Evolutionary conservation across 495 filamentous ascomycete genomes (phyloP), one percentile per base, ranked within the genome.

Genomic region (Glarea lozoyensis): DNA sequence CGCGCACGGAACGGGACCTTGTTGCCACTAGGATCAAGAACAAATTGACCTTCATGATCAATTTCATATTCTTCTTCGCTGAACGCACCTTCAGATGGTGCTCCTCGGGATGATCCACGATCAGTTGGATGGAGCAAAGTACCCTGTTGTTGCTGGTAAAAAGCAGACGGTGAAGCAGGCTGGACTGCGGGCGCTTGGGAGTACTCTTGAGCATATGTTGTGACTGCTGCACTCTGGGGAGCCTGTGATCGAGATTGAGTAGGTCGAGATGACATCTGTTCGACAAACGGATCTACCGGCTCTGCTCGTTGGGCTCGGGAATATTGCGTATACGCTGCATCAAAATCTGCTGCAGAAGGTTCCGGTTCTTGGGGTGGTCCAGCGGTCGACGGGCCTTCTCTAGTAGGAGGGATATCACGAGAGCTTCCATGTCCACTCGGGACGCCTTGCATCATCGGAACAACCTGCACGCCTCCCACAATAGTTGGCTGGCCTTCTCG

Each of bases 401-500:
- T 60, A 1, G 72, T 70, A 10, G 63, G 61, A 18, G 73, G 67
- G 9, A 61, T 25, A n/a, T 56, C 50, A 45, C 55, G 52, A 40
- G 51, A 22, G 36, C 43, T 48, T 12, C 75, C 79, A 43, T 82
- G 77, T 37, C 87, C 75, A 49, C 75, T 81, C 5, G 79, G 73
- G 16, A 80, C 70, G 12, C 84, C 85, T 44, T 81, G 80, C 25
- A 84, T 81, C 84, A 93, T 94, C 2, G 93, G 92, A 20, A 96
- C 82, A n/a, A 98, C 92, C 54, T 96, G 88, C 17, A 96, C 88
- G 13, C 89, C 93, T 33, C 89, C 88, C 10, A 98, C 86, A 17
- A 90, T 61, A 1, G 87, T 94, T 12, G 89, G 84, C 43, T 84
- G 78, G n/a, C 92, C 93, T 34, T 86, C 81, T 56, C 88, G 78